Evolutionary conservation across 1,284 basidiomycete species (phyloP), one percentile per base, ranked within the genome.

Genomic region (Farysia itapuensis): DNA sequence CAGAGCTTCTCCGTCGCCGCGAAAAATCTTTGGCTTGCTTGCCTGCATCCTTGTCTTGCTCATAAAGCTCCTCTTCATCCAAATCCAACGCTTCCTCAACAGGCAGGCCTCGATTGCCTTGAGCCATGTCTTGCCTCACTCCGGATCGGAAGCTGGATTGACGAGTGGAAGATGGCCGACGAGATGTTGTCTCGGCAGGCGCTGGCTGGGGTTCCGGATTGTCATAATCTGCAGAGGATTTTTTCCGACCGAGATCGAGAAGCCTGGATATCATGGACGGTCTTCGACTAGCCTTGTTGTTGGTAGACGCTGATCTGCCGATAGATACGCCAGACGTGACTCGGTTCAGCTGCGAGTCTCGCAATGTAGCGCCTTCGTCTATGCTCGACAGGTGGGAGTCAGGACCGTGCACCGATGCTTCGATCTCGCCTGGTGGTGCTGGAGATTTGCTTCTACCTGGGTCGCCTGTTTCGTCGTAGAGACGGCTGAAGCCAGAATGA

Each of bases 51-150:
- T 28, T 28, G n/a, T n/a, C n/a, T 9, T n/a, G 9, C n/a, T 28
- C 26, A 28, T 28, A 9, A 28, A n/a, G 11, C 26, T 21, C 22
- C 15, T 67, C 61, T 13, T 67, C 65, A 2, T 43, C 59, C 6
- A 51, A 34, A 19, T 67, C 65, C 16, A 67, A 29, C 4, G 65
- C 65, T 19, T 67, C 65, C 20, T 67, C 65, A 25, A 64, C n/a
- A n/a, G n/a, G n/a, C n/a, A n/a, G n/a, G n/a, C n/a, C n/a, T n/a
- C n/a, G n/a, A n/a, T n/a, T n/a, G n/a, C n/a, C n/a, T n/a, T 29
- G 29, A n/a, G 13, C 39, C 7, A 21, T 23, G 15, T 51, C 41
- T 19, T 56, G 52, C 7, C 38, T 20, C 1, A 61, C 22, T 3
- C 44, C 43, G 7, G 58, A 61, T 11, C 44, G 52, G 6, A 56